Percentiles rank a stretch among this genome's conserved stretches.
Conservation (phyloP, 2,329 filamentous ascomycete genomes). For the Monilinia aucupariae region DNA sequence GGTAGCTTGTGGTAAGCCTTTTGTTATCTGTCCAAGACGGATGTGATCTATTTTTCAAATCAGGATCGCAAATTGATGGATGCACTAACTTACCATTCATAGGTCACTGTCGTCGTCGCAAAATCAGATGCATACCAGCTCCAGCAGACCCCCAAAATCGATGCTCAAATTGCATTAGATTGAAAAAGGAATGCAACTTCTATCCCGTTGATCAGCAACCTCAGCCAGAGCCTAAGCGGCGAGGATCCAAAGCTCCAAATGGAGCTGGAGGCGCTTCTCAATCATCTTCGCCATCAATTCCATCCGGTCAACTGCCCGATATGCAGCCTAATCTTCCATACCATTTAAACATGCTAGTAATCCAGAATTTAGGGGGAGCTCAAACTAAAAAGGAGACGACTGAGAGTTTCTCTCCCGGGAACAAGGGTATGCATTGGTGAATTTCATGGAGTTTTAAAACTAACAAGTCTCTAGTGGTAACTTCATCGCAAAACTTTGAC, state of each 20-base stretch:
- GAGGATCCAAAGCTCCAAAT: constrained; percentile 38
- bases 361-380: constrained; percentile 43
- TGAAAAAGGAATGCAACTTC: constrained; percentile 94
- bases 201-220: constrained; percentile 78
- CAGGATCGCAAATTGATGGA: background rate
- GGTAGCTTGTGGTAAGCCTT: constrained; percentile 83
- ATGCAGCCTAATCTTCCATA: constrained; percentile 40
- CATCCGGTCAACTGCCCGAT: constrained; percentile 41
- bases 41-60: constrained; percentile 14
- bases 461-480: constrained; percentile 27
- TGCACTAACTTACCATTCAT: constrained; percentile 21
- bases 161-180: constrained; percentile 85
- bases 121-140: constrained; percentile 83
- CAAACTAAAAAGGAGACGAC: constrained; percentile 39
- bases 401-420: constrained; percentile 35
- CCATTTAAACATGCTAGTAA: constrained; percentile 42
- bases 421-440: constrained; percentile 29
- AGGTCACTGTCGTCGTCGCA: constrained; percentile 89
- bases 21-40: constrained; percentile 11
- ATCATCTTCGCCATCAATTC: constrained; percentile 46
- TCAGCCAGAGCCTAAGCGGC: constrained; percentile 41
- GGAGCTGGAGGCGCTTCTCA: constrained; percentile 38
- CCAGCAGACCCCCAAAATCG: constrained; percentile 67
- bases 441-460: constrained; percentile 17
- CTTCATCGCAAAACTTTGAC: constrained; percentile 31